A percentile compares a stretch with the other conserved stretches of the same genome.
Evolutionary conservation across 2,329 filamentous ascomycete genomes (phyloP).

Genomic region (Cladophialophora exuberans): DNA sequence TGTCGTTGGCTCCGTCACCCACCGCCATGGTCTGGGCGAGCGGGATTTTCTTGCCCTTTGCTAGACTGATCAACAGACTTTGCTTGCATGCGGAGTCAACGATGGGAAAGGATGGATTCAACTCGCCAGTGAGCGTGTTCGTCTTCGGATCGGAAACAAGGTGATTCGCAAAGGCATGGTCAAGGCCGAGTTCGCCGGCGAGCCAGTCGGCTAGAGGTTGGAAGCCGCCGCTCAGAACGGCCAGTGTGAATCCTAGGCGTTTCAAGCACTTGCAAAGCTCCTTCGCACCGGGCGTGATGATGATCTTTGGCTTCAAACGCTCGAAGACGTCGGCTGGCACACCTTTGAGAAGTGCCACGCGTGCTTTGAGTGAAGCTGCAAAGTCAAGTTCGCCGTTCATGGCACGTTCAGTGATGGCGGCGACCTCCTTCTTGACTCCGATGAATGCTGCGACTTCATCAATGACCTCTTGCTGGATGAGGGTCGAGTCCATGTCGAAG

Average conservation of each 20-base stretch:
- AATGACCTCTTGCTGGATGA: conserved; percentile 97
- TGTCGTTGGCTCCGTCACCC: conserved; percentile 68
- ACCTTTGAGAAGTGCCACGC: conserved; percentile 79
- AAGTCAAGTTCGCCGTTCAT: conserved; percentile 98
- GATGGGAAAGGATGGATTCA: conserved; percentile 58
- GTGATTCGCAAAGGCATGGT: conserved; percentile 85
- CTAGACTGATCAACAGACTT: conserved; percentile 58
- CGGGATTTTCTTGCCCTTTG: conserved; percentile 57
- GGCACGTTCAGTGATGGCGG: conserved; percentile 84
- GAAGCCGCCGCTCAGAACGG: conserved; percentile 91
- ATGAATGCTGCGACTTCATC: conserved; percentile 88
- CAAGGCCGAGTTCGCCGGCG: conserved; percentile 76
- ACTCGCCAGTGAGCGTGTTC: conserved; percentile 59
- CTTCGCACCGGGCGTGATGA: conserved; percentile 78
- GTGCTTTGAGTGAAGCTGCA: conserved; percentile 76
- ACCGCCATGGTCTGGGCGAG: conserved; percentile 61
- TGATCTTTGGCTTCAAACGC: conserved; percentile 72
- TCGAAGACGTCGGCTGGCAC: conserved; percentile 79
- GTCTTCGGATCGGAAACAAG: conserved; percentile 54
- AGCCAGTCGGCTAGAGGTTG: conserved; percentile 87
- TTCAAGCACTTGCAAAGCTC: conserved; percentile 76
- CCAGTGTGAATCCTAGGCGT: conserved; percentile 79
- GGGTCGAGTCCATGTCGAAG: conserved; percentile 98
- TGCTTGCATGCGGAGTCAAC: conserved; percentile 64
- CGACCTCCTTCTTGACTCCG: conserved; percentile 79